These are phyloP conservation scores for Fusarium circinatum DNA, from an alignment of 2,329 filamentous ascomycete species.

Conservation along the genomic window DNA sequence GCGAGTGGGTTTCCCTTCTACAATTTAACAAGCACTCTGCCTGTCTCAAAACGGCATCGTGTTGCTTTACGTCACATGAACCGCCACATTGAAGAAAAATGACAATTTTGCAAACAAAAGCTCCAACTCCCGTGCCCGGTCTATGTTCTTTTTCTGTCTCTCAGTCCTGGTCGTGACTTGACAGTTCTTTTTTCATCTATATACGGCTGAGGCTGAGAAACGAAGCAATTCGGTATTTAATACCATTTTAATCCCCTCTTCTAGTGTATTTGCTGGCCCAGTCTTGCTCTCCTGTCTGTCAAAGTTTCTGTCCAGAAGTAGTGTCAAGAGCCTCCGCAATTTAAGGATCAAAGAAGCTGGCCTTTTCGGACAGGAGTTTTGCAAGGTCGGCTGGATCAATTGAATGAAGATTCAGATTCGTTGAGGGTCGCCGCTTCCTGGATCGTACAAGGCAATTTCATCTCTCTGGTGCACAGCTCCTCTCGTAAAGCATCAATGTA, in stretches of 20 bases:
- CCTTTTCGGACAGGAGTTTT: not conserved
- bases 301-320: not conserved
- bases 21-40: no score
- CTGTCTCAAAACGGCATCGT: not conserved
- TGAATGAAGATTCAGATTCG: not conserved
- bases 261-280: not conserved
- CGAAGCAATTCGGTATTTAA: not conserved
- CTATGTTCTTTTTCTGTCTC: not conserved
- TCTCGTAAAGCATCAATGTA: not conserved
- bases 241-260: not conserved
- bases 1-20: not conserved
- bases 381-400: not conserved
- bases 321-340: not conserved
- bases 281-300: not conserved
- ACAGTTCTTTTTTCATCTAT: not conserved
- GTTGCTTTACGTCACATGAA: not conserved
- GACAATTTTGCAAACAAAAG: not conserved
- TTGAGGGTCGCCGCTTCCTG: not conserved
- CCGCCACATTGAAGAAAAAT: not conserved
- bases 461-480: slow-evolving; percentile 11
- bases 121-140: not conserved
- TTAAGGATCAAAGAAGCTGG: not conserved
- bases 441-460: not conserved
- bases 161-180: not conserved
- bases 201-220: not conserved